Evolutionary conservation across 108 stramenopile genomes (phyloP).

Genomic region (Skeletonema tropicum): DNA sequence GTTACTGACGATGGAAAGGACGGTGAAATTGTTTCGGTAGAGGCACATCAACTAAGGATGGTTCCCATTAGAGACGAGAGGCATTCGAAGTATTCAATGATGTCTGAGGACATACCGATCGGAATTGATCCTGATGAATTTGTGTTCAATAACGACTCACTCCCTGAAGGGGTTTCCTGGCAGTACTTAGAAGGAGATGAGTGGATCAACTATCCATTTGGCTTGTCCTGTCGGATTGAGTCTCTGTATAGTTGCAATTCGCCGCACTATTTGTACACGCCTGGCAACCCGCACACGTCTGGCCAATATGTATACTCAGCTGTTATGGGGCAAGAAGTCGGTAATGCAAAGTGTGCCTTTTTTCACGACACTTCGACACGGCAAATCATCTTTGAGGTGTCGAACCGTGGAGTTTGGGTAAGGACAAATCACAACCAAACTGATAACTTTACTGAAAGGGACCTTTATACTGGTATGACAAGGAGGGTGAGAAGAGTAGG

Average conservation of each 20-base stretch:
- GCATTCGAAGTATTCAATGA: neutral
- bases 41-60: neutral
- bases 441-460: slow-evolving; percentile 1
- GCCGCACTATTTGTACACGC: slow-evolving; percentile 13
- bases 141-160: slow-evolving; percentile 2
- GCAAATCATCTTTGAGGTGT: slow-evolving; percentile 13
- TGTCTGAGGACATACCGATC: neutral
- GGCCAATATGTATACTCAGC: neutral
- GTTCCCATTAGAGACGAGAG: slow-evolving; percentile 5
- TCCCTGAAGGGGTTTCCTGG: slow-evolving; percentile 7
- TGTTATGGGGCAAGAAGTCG: neutral
- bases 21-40: slow-evolving; percentile 5
- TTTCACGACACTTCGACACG: slow-evolving; percentile 6
- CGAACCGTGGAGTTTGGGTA: slow-evolving; percentile 6
- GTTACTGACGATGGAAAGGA: neutral
- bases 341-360: neutral
- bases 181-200: neutral
- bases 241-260: neutral
- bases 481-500: slow-evolving; percentile 1
- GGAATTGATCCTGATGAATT: slow-evolving; percentile 5
- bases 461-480: slow-evolving; percentile 2
- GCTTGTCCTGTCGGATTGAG: slow-evolving; percentile 4
- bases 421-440: neutral
- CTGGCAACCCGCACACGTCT: slow-evolving; percentile 7
- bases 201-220: neutral